Base-by-base conservation (phyloP, 2,329 filamentous ascomycete genomes). In the Rutstroemia sp. region DNA sequence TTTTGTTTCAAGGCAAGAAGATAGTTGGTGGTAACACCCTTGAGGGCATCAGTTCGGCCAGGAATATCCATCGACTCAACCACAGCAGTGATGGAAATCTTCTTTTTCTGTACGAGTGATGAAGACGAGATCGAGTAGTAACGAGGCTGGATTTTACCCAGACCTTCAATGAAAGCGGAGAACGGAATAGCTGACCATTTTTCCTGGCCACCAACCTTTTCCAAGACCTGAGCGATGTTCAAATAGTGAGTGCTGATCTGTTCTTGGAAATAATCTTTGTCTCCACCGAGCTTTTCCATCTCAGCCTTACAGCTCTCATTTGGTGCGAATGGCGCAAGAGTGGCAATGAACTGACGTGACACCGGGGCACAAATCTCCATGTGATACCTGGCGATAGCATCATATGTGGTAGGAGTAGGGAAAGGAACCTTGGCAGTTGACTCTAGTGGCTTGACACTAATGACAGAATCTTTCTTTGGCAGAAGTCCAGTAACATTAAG, bases 91-190 rank as follows among this genome's bases (percentile, higher is more conserved):
- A 99, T 88, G 59, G 94, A 90, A 63, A 99, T 91, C 76, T 91
- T 92, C 74, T 95, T 86, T 71, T 94, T 92, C 71, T 99, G 92
- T 10, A 49, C 92, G 8, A 91, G 73, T 6, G 94, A 96, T 0
- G 94, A 97, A 1, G 95, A 99, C 2, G 94, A 99, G 72, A 99
- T 99, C 50, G 95, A 99, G 78, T 99, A 99, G 79, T 97, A 99
- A 50, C 94, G 90, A 41, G 94, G 92, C 73, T 99, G 94, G 57
- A 99, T 84, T 78, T 96, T 97, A 74, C 86, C 89, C 60, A 99
- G 74, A 63, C 90, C 88, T 78, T 99, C 94, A 63, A 99, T 91
- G 66, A 97, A 85, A 66, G 92, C 85, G 8, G 94, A 96, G 75
- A 99, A 97, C 16, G 94, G 95, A 56, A 96, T 85, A 54, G 84